Conservation (phyloP, 306 rosid genomes). For the Rubus parviflorus region DNA sequence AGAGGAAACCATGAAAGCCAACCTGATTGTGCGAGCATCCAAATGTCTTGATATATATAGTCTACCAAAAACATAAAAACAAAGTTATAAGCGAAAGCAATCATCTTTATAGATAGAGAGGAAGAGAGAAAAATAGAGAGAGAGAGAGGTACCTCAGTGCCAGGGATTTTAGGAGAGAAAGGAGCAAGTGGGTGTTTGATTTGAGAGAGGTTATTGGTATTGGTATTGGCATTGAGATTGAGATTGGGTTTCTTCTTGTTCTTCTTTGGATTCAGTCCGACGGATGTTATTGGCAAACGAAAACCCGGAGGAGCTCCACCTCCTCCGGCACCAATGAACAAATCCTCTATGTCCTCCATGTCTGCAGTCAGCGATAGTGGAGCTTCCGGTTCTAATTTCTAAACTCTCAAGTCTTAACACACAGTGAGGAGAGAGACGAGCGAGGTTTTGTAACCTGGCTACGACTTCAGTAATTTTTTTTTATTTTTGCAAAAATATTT, state of each 20-base stretch:
- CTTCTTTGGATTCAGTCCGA: constrained; percentile 54
- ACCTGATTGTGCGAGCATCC: constrained; percentile 97
- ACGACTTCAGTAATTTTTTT: too few relatives aligned
- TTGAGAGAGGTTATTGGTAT: constrained; percentile 26
- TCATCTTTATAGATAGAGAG: background rate
- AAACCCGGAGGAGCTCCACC: constrained; percentile 69
- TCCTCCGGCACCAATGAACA: constrained; percentile 41
- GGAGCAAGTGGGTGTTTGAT: constrained; percentile 29
- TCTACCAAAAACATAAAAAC: constrained; percentile 35
- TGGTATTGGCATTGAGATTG: constrained; percentile 6
- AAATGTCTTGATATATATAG: constrained; percentile 81
- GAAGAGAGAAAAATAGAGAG: constrained; percentile 12
- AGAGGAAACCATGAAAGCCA: background rate
- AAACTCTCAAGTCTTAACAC: too few relatives aligned
- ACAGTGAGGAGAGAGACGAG: too few relatives aligned
- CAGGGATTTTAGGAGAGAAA: constrained; percentile 54
- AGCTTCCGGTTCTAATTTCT: too few relatives aligned
- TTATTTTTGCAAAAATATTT: too few relatives aligned
- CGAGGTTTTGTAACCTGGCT: too few relatives aligned
- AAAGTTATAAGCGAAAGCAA: background rate
- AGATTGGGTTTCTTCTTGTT: constrained; percentile 25
- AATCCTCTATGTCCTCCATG: constrained; percentile 92
- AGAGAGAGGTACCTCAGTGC: constrained; percentile 61
- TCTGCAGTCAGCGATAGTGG: too few relatives aligned
- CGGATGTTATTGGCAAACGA: constrained; percentile 62